Conservation (phyloP, 78 protist species). For the Anaeramoeba ignava region DNA sequence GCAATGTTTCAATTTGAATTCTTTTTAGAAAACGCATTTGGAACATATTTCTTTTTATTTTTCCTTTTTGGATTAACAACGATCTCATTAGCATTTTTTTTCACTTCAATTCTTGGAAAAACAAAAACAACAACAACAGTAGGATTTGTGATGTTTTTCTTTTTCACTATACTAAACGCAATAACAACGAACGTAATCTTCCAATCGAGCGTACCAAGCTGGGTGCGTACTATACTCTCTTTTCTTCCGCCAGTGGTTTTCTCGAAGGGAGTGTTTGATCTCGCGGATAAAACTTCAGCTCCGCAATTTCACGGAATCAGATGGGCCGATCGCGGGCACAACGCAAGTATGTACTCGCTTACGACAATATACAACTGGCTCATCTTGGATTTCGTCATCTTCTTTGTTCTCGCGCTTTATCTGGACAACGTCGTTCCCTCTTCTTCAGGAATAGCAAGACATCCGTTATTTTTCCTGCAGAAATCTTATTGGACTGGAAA, state of each 20-base stretch:
- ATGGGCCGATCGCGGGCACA: slow-evolving; percentile 20
- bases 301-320: slow-evolving; percentile 2
- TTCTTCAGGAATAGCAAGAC: slow-evolving; percentile 3
- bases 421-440: slow-evolving; percentile 33
- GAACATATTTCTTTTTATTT: slow-evolving; percentile 28
- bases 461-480: neutral
- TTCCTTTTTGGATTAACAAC: slow-evolving; percentile 24
- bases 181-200: neutral
- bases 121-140: neutral
- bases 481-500: neutral
- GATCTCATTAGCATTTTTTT: slow-evolving; percentile 23
- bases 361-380: slow-evolving; percentile 18
- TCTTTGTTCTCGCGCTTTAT: slow-evolving; percentile 24
- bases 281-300: neutral
- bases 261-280: slow-evolving; percentile 31
- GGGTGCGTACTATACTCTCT: slow-evolving; percentile 10
- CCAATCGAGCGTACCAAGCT: neutral
- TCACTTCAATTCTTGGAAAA: slow-evolving; percentile 7
- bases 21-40: slow-evolving; percentile 32
- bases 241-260: slow-evolving; percentile 23
- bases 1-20: slow-evolving; percentile 33
- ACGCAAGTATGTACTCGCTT: slow-evolving; percentile 16
- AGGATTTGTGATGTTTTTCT: neutral
- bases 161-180: neutral
- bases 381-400: slow-evolving; percentile 27